A percentile compares a stretch with the other conserved stretches of the same genome.
Evolutionary conservation across 148 eudicot species (phyloP).

Genomic region (Simmondsia chinensis): DNA sequence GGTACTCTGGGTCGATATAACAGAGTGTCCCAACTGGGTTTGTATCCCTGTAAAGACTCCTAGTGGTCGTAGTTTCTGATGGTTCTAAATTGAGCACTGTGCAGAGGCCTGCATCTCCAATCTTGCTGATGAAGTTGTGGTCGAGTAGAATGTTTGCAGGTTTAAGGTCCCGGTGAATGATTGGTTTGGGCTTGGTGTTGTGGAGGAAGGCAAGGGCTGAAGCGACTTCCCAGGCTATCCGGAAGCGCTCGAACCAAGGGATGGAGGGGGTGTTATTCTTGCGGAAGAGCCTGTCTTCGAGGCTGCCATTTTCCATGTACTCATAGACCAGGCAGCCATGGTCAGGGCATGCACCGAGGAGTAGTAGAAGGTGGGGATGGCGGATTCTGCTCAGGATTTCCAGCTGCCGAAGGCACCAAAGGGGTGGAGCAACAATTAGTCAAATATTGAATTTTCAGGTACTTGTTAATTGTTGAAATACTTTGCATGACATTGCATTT

Average conservation of each 20-base stretch:
- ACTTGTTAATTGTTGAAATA: too few species aligned
- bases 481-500: too few species aligned
- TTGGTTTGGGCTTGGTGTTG: conserved; percentile 57
- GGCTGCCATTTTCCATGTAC: conserved; percentile 83
- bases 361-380: conserved; percentile 79
- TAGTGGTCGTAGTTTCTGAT: conserved; percentile 14
- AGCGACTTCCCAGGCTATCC: conserved; percentile 89
- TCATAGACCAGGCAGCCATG: conserved; percentile 75
- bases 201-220: conserved; percentile 84
- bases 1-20: conserved; percentile 79
- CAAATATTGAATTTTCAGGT: too few species aligned
- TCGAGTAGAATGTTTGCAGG: conserved; percentile 88
- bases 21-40: conserved; percentile 56
- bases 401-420: too few species aligned
- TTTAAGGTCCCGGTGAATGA: conserved; percentile 72
- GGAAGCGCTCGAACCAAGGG: conserved; percentile 66
- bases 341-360: conserved; percentile 76
- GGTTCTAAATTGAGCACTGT: conserved; percentile 42
- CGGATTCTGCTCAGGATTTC: conserved; percentile 62
- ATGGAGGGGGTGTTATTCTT: conserved; percentile 52
- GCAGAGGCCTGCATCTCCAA: conserved; percentile 85
- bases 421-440: conserved; percentile 1
- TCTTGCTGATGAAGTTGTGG: conserved; percentile 72
- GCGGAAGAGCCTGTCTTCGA: conserved; percentile 54
- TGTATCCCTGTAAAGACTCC: conserved; percentile 33